Percentiles rank a stretch among this genome's conserved stretches.
Evolutionary conservation across 257 asterid species (phyloP).

Genomic region (Voacanga thouarsii): DNA sequence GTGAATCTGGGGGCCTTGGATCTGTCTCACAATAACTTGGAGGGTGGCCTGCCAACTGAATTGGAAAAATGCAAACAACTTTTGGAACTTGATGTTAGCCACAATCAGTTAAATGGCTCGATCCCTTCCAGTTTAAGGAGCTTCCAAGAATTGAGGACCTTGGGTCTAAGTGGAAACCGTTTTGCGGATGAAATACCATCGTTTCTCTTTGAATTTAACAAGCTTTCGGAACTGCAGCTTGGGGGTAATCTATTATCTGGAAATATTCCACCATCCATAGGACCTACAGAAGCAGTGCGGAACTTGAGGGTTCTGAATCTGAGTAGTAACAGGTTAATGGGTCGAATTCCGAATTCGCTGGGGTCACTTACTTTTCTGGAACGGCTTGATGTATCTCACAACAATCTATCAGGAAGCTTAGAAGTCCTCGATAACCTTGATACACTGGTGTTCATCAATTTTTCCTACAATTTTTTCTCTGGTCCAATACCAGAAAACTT

Average conservation of each 20-base stretch:
- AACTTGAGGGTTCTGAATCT: slow-evolving; percentile 55
- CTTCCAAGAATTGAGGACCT: slow-evolving; percentile 42
- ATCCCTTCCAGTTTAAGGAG: slow-evolving; percentile 49
- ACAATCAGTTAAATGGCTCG: slow-evolving; percentile 57
- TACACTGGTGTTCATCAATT: slow-evolving; percentile 47
- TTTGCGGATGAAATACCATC: slow-evolving; percentile 54
- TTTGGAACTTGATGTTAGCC: slow-evolving; percentile 27
- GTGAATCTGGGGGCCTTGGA: slow-evolving; percentile 41
- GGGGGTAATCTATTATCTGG: slow-evolving; percentile 66
- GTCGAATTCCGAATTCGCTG: slow-evolving; percentile 46
- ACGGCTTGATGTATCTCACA: slow-evolving; percentile 55
- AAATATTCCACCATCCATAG: slow-evolving; percentile 38
- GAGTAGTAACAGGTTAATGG: slow-evolving; percentile 51
- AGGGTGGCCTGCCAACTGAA: slow-evolving; percentile 49
- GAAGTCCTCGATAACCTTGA: slow-evolving; percentile 33
- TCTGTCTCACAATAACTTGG: slow-evolving; percentile 59
- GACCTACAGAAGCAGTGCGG: slow-evolving; percentile 44
- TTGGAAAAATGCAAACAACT: slow-evolving; percentile 49
- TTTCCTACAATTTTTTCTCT: slow-evolving; percentile 52
- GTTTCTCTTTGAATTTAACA: slow-evolving; percentile 49
- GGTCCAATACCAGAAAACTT: slow-evolving; percentile 55
- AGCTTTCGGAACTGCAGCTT: slow-evolving; percentile 55
- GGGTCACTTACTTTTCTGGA: slow-evolving; percentile 53
- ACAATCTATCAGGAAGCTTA: slow-evolving; percentile 59
- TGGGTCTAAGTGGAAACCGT: slow-evolving; percentile 55